Percentiles rank a stretch among this genome's conserved stretches.
These are phyloP conservation scores for Aspergillus indologenus DNA, from an alignment of 495 filamentous ascomycete species.

Conservation along the genomic window DNA sequence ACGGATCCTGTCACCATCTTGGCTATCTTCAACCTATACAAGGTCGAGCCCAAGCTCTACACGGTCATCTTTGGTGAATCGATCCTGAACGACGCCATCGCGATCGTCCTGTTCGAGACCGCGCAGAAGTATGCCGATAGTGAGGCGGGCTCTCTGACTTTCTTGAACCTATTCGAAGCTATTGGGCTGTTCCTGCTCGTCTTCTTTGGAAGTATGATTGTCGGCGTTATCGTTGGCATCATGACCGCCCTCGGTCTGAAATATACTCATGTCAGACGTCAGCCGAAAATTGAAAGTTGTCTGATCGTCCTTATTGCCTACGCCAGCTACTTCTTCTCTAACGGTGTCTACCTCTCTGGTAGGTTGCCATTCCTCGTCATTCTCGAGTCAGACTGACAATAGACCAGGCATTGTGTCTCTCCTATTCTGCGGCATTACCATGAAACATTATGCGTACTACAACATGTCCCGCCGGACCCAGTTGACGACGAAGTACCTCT, in stretches of 20 bases:
- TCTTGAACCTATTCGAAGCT: conserved; percentile 79
- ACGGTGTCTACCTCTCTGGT: conserved; percentile 93
- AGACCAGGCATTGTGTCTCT: conserved; percentile 86
- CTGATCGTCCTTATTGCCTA: conserved; percentile 91
- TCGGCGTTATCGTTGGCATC: conserved; percentile 84
- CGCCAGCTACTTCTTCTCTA: conserved; percentile 94
- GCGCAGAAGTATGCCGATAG: conserved; percentile 80
- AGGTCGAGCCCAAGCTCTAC: conserved; percentile 97
- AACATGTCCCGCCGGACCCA: conserved; percentile 99
- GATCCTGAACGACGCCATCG: conserved; percentile 95
- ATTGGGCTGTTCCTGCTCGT: conserved; percentile 92
- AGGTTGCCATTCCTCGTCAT: conserved; percentile 26
- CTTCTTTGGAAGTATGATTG: conserved; percentile 90
- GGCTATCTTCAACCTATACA: conserved; percentile 98
- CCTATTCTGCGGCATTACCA: conserved; percentile 94
- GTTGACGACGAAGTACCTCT: conserved; percentile 96
- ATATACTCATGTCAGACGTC: conserved; percentile 85
- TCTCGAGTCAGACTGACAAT: conserved; percentile 8
- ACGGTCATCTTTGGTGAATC: conserved; percentile 98
- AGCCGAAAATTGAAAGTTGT: conserved; percentile 95
- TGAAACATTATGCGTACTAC: conserved; percentile 99
- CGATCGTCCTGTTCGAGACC: conserved; percentile 97
- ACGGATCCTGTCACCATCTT: conserved; percentile 97
- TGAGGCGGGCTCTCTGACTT: conserved; percentile 57
- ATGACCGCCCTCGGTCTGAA: conserved; percentile 83